A percentile compares a stretch with the other conserved stretches of the same genome.
phyloP scores from a whole-genome alignment of 129 eudicot genomes.

The Apium graveolens region DNA sequence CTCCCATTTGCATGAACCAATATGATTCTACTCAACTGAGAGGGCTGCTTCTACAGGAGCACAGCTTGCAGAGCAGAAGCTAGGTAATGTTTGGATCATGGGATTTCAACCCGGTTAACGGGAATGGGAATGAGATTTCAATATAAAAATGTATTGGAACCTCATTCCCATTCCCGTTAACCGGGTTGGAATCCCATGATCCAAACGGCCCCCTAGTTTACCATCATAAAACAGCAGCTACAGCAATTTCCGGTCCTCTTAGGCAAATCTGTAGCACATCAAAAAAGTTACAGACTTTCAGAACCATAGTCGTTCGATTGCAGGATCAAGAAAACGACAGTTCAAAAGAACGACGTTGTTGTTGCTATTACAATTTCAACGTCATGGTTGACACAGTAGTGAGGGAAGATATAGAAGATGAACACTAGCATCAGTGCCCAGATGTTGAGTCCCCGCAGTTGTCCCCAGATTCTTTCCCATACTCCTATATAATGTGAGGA shows the following conservation, averaged over 20 bases:
- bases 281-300: slow-evolving; percentile 59
- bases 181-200: too few species aligned
- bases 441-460: slow-evolving; percentile 40
- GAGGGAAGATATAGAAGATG: slow-evolving; percentile 54
- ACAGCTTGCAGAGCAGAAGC: slow-evolving; percentile 51
- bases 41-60: slow-evolving; percentile 28
- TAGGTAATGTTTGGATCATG: too few species aligned
- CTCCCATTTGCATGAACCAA: too few species aligned
- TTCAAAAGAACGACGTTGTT: slow-evolving; percentile 60
- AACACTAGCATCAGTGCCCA: slow-evolving; percentile 45
- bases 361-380: neutral
- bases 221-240: slow-evolving; percentile 55
- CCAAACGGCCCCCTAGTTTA: too few species aligned
- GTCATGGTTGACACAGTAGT: neutral
- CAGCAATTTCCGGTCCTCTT: slow-evolving; percentile 60
- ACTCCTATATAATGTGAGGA: slow-evolving; percentile 47
- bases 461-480: slow-evolving; percentile 48
- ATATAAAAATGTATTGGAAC: too few species aligned
- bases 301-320: slow-evolving; percentile 70
- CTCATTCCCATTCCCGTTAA: too few species aligned
- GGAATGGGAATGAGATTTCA: too few species aligned
- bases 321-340: slow-evolving; percentile 23
- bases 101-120: too few species aligned
- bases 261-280: slow-evolving; percentile 50
- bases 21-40: too few species aligned